Evolutionary conservation across 1,139 yeast genomes (phyloP).

Genomic region (Magnusiomyces tetraspermus): DNA sequence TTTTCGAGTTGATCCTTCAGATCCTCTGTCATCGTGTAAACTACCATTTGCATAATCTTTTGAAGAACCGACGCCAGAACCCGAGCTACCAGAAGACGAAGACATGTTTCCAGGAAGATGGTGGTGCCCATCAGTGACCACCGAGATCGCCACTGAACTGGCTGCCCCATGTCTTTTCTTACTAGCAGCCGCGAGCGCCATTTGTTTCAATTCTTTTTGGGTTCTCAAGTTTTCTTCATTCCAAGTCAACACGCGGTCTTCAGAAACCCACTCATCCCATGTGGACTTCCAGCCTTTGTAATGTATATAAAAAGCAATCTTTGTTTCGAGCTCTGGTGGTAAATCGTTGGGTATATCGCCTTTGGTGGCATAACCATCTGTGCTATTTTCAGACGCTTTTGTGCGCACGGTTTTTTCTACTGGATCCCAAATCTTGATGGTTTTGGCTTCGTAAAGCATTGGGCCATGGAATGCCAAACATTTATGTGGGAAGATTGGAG

Average conservation of each 20-base stretch:
- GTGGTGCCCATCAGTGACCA: conserved; percentile 8
- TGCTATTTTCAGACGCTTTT: conserved; percentile 17
- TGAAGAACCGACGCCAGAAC: not conserved
- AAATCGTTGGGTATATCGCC: conserved; percentile 31
- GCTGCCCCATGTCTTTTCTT: conserved; percentile 16
- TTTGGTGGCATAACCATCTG: conserved; percentile 21
- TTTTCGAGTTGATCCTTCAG: conserved; percentile 1
- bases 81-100: not conserved
- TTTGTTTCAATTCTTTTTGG: conserved; percentile 53
- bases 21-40: not conserved
- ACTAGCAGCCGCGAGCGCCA: conserved; percentile 35
- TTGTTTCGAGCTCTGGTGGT: conserved; percentile 37
- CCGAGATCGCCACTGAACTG: conserved; percentile 5
- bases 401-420: conserved; percentile 30
- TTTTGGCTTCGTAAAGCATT: conserved; percentile 77
- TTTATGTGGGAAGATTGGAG: conserved; percentile 15
- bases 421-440: conserved; percentile 55
- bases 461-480: conserved; percentile 91
- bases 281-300: conserved; percentile 93
- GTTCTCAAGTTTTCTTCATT: conserved; percentile 59
- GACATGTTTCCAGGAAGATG: not conserved
- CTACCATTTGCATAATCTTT: not conserved
- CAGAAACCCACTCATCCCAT: conserved; percentile 95
- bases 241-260: conserved; percentile 55
- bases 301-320: conserved; percentile 59